These are phyloP conservation scores for Ceratocystis colombiana DNA, from an alignment of 2,329 filamentous ascomycete species.

Conservation along the genomic window DNA sequence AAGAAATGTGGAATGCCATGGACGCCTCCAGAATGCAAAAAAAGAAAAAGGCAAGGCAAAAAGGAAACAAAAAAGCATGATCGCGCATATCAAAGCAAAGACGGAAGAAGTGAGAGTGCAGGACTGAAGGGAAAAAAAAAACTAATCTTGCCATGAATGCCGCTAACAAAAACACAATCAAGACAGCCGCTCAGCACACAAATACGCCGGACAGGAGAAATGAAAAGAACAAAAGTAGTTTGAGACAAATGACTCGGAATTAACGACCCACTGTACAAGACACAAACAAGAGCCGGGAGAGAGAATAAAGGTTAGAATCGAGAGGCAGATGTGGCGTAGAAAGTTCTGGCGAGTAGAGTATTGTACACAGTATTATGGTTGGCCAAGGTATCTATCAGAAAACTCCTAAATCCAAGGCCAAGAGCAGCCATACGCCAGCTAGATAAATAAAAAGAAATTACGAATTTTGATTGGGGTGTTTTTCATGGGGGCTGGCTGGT, in stretches of 20 bases:
- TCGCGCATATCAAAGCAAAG: slow-evolving; percentile 8
- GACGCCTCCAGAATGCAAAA: slow-evolving; percentile 2
- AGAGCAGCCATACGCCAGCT: neutral
- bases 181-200: slow-evolving; percentile 3
- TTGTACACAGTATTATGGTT: neutral
- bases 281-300: neutral
- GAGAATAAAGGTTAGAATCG: neutral
- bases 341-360: neutral
- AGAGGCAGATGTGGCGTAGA: neutral
- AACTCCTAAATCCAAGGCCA: too few species aligned
- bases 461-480: neutral
- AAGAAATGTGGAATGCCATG: slow-evolving; percentile 1
- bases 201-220: neutral
- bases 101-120: neutral
- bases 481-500: neutral
- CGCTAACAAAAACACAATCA: slow-evolving; percentile 17
- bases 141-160: slow-evolving; percentile 15
- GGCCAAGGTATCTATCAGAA: neutral
- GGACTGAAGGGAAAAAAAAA: slow-evolving; percentile 27
- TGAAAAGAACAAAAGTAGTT: slow-evolving; percentile 14
- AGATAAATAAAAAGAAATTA: neutral
- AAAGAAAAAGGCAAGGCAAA: neutral
- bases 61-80: slow-evolving; percentile 16
- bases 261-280: neutral
- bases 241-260: slow-evolving; percentile 3